phyloP scores from a whole-genome alignment of 352 stramenopile species.

The Discostella stelligera region DNA sequence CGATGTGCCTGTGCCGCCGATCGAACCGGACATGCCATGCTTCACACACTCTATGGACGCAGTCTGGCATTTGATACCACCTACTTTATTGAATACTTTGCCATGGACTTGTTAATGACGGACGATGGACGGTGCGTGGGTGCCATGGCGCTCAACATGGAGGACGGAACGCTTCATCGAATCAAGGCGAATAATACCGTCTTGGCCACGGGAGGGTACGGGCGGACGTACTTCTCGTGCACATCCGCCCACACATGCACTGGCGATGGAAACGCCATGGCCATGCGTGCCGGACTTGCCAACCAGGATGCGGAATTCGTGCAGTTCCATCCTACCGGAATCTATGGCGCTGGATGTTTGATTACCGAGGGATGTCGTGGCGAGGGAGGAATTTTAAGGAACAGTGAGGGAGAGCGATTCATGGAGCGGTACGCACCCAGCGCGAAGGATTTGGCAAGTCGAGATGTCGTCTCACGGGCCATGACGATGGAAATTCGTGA shows the following conservation, averaged over 20 bases:
- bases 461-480: constrained; percentile 92
- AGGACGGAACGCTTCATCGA: constrained; percentile 94
- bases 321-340: constrained; percentile 97
- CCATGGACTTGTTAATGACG: constrained; percentile 94
- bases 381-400: constrained; percentile 94
- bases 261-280: constrained; percentile 95
- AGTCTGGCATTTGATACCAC: constrained; percentile 95
- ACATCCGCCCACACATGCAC: constrained; percentile 96
- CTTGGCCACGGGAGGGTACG: constrained; percentile 95
- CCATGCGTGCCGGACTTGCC: constrained; percentile 89
- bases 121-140: constrained; percentile 88
- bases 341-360: constrained; percentile 95
- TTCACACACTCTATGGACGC: constrained; percentile 95
- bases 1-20: constrained; percentile 92
- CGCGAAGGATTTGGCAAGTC: constrained; percentile 94
- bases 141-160: constrained; percentile 95
- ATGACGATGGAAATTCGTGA: constrained; percentile 98
- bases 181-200: constrained; percentile 93
- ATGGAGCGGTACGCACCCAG: constrained; percentile 95
- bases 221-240: constrained; percentile 94
- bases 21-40: constrained; percentile 95
- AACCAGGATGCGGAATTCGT: constrained; percentile 96
- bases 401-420: constrained; percentile 91
- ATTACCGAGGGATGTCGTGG: constrained; percentile 96
- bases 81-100: constrained; percentile 98